Evolutionary conservation across 345 rosid genomes (phyloP).

Genomic region (Pistacia integerrima): DNA sequence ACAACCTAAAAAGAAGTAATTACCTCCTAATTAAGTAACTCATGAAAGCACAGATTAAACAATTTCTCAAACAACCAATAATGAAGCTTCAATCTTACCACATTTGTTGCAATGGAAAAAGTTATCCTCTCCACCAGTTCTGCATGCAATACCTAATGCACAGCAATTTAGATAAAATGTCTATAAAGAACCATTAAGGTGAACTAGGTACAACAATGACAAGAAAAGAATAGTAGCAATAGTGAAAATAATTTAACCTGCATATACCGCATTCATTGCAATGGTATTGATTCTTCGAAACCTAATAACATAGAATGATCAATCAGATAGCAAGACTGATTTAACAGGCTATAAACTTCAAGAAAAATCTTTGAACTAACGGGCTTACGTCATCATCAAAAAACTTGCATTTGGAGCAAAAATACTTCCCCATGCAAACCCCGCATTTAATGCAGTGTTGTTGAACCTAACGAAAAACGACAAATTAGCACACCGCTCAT

Average conservation of each 20-base stretch:
- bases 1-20: conserved; percentile 42
- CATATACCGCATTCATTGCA: conserved; percentile 66
- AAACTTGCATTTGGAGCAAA: conserved; percentile 67
- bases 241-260: conserved; percentile 31
- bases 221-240: background rate
- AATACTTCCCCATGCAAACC: conserved; percentile 76
- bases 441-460: conserved; percentile 63
- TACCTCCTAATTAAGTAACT: conserved; percentile 4
- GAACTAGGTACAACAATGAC: background rate
- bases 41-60: background rate
- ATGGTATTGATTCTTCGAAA: conserved; percentile 58
- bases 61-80: background rate
- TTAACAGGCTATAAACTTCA: background rate
- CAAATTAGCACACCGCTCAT: background rate
- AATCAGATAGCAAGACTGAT: background rate
- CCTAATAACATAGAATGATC: conserved; percentile 30
- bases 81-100: conserved; percentile 32
- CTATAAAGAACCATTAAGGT: background rate
- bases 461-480: conserved; percentile 42
- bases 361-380: background rate
- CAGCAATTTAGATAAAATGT: conserved; percentile 5
- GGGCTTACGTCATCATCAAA: conserved; percentile 68
- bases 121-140: conserved; percentile 61
- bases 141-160: conserved; percentile 28
- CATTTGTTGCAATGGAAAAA: conserved; percentile 63